These are phyloP conservation scores for Rugonectria rugulosa DNA, from an alignment of 2,329 filamentous ascomycete genomes.

Conservation along the genomic window DNA sequence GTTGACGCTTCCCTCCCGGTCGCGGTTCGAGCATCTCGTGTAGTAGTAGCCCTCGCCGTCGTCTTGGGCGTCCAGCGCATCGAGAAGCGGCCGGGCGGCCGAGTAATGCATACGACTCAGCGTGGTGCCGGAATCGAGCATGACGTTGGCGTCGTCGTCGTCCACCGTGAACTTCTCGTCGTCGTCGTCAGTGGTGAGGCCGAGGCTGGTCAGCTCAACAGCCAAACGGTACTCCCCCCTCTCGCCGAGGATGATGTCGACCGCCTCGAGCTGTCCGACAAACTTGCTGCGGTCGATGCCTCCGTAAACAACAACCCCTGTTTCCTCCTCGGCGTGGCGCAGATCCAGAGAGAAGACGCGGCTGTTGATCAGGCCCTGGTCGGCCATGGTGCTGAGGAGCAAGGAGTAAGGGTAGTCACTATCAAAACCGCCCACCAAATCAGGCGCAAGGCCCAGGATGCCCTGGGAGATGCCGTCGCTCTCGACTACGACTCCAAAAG, in stretches of 20 bases:
- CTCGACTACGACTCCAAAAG: conserved; percentile 56
- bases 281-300: conserved; percentile 62
- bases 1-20: conserved; percentile 51
- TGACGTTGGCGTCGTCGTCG: conserved; percentile 48
- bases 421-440: conserved; percentile 49
- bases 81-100: conserved; percentile 52
- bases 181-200: conserved; percentile 38
- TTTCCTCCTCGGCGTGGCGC: conserved; percentile 50
- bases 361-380: conserved; percentile 56
- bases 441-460: conserved; percentile 59
- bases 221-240: conserved; percentile 48
- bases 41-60: conserved; percentile 53
- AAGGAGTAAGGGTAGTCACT: conserved; percentile 56
- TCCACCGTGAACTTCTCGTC: conserved; percentile 37
- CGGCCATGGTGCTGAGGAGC: conserved; percentile 58
- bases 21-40: conserved; percentile 51
- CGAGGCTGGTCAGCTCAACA: conserved; percentile 42
- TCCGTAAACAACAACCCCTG: conserved; percentile 61
- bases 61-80: conserved; percentile 50
- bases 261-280: conserved; percentile 52
- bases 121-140: conserved; percentile 63
- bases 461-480: conserved; percentile 59
- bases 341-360: conserved; percentile 61
- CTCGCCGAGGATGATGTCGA: conserved; percentile 51
- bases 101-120: conserved; percentile 54